Conservation (phyloP, 352 stramenopile genomes). For the Pythium pyrilobum region DNA sequence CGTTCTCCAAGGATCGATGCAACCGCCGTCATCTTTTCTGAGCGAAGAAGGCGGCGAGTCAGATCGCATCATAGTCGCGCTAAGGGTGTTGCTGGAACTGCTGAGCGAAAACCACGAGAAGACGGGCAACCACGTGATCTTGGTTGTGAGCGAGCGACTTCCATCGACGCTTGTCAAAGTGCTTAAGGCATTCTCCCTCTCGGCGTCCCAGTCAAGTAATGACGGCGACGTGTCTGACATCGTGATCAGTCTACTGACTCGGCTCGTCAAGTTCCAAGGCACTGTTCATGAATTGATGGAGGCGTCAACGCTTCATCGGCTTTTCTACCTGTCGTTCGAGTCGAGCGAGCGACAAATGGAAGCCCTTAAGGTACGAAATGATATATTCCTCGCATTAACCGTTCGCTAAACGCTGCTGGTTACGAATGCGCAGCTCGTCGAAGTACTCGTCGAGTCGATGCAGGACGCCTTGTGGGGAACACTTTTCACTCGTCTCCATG, state of each 20-base stretch:
- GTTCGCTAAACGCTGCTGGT: too few species aligned
- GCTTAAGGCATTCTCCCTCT: constrained; percentile 29
- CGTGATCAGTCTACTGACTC: constrained; percentile 24
- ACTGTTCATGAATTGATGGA: constrained; percentile 45
- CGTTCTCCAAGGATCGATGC: constrained; percentile 14
- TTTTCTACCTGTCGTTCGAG: constrained; percentile 40
- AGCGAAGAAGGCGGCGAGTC: background rate
- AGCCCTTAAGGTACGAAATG: constrained; percentile 15
- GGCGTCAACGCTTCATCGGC: constrained; percentile 39
- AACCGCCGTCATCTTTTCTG: constrained; percentile 2
- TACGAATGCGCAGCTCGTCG: constrained; percentile 3
- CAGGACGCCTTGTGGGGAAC: constrained; percentile 1
- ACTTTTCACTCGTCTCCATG: constrained; percentile 8
- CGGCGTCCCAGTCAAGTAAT: background rate
- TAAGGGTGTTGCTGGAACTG: constrained; percentile 26
- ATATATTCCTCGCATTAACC: too few species aligned
- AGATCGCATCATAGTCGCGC: constrained; percentile 14
- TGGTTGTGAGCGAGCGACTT: constrained; percentile 42
- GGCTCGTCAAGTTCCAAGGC: constrained; percentile 30
- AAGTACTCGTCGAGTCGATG: constrained; percentile 1
- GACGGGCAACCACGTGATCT: constrained; percentile 16
- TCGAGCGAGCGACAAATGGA: constrained; percentile 7
- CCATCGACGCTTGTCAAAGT: constrained; percentile 52
- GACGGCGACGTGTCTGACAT: constrained; percentile 15
- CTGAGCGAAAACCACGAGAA: constrained; percentile 20